Evolutionary conservation across 768 basidiomycete genomes (phyloP).

Genomic region (Tylopilus vinaceipallidus): DNA sequence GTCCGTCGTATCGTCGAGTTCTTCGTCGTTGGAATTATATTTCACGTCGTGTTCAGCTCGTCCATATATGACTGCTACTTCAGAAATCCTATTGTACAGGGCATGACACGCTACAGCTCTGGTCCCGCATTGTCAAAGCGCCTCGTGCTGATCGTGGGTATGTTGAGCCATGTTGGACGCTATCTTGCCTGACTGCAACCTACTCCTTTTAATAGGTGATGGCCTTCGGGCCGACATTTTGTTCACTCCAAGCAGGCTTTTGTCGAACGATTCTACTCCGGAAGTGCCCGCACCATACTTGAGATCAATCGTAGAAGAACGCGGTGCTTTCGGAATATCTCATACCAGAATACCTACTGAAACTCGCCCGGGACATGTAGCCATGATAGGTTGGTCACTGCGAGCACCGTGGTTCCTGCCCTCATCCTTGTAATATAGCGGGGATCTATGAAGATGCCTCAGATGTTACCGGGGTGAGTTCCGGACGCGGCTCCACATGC

Average conservation of each 20-base stretch:
- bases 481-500: background rate
- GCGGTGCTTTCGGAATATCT: constrained; percentile 80
- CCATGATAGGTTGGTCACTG: constrained; percentile 64
- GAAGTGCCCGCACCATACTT: constrained; percentile 71
- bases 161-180: constrained; percentile 11
- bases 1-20: constrained; percentile 35
- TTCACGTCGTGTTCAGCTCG: constrained; percentile 70
- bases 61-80: constrained; percentile 88
- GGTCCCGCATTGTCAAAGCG: constrained; percentile 57
- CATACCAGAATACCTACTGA: constrained; percentile 88
- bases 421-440: constrained; percentile 34
- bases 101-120: constrained; percentile 58
- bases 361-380: constrained; percentile 84
- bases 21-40: constrained; percentile 64
- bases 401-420: background rate
- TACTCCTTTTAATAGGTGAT: constrained; percentile 60
- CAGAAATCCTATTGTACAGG: constrained; percentile 75
- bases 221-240: constrained; percentile 81
- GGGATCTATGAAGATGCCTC: constrained; percentile 92
- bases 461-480: constrained; percentile 75
- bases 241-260: constrained; percentile 61
- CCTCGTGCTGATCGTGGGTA: constrained; percentile 78
- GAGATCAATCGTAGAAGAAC: constrained; percentile 57
- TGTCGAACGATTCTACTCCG: constrained; percentile 46
- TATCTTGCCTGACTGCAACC: too few relatives aligned